phyloP scores from a whole-genome alignment of 257 asterid species.

The Nicotiana otophora region DNA sequence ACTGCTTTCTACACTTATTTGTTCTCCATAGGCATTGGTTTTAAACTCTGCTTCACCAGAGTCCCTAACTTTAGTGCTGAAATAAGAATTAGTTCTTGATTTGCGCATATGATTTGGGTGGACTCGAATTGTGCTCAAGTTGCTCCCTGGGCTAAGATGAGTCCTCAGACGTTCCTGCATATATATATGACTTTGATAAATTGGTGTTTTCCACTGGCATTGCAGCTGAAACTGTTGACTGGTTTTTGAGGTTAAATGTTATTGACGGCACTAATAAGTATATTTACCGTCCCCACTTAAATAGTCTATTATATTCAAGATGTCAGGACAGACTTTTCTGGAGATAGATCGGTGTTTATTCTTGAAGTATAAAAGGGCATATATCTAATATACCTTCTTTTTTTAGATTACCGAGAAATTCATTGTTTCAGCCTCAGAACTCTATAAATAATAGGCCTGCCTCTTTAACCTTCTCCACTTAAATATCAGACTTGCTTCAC shows the following conservation, averaged over 20 bases:
- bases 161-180: neutral
- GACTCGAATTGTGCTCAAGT: neutral
- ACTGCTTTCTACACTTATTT: neutral
- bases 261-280: neutral
- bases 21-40: neutral
- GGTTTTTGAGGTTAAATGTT: neutral
- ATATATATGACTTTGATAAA: neutral
- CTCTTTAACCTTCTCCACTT: neutral
- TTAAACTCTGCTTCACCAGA: neutral
- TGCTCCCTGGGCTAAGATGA: neutral
- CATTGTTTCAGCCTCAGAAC: neutral
- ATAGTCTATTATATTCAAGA: neutral
- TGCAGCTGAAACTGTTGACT: neutral
- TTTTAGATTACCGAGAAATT: neutral
- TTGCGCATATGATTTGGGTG: neutral
- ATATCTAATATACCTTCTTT: neutral
- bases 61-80: neutral
- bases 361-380: neutral
- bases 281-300: too few relatives aligned
- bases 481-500: neutral
- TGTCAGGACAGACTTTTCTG: neutral
- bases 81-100: neutral
- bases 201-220: neutral
- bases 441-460: neutral
- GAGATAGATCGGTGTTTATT: neutral